phyloP scores from a whole-genome alignment of 768 basidiomycete species.

The Chalciporus chontae region DNA sequence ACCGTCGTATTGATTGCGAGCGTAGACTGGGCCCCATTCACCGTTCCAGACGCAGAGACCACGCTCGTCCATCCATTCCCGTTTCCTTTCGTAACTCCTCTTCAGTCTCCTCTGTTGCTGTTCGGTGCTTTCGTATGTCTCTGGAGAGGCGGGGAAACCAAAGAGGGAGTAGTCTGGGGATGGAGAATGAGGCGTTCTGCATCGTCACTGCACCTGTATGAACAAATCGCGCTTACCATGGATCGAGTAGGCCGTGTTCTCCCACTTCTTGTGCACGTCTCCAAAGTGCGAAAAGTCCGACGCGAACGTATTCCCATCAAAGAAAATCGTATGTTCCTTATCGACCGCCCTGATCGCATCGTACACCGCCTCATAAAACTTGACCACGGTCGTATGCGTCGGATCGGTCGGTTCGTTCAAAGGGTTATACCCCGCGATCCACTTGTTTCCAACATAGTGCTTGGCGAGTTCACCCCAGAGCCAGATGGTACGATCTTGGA shows the following conservation, averaged over 20 bases:
- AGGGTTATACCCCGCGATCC: constrained; percentile 86
- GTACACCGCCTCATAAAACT: constrained; percentile 67
- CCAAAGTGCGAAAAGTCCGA: constrained; percentile 74
- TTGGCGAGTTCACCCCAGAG: constrained; percentile 74
- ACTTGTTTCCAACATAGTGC: constrained; percentile 73
- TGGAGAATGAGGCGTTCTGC: background rate
- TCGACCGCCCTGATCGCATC: constrained; percentile 70
- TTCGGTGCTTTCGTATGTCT: constrained; percentile 49
- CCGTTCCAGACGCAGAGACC: constrained; percentile 75
- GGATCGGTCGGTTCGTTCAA: constrained; percentile 80
- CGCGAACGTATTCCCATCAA: constrained; percentile 84
- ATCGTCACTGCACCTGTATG: background rate
- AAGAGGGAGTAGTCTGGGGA: constrained; percentile 37
- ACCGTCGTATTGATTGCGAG: constrained; percentile 57
- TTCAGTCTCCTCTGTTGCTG: constrained; percentile 50
- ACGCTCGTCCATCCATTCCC: constrained; percentile 70
- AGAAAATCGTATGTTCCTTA: constrained; percentile 68
- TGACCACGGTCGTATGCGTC: constrained; percentile 57
- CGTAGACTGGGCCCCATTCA: constrained; percentile 83
- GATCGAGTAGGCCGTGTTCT: constrained; percentile 73
- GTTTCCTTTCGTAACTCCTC: constrained; percentile 67
- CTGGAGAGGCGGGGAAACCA: constrained; percentile 63
- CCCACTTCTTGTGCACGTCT: constrained; percentile 57
- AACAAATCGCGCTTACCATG: constrained; percentile 46
- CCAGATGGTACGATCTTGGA: constrained; percentile 75